Percentiles rank a stretch among this genome's conserved stretches.
Evolutionary conservation across 257 asterid species (phyloP).

Genomic region (Rehmannia glutinosa): DNA sequence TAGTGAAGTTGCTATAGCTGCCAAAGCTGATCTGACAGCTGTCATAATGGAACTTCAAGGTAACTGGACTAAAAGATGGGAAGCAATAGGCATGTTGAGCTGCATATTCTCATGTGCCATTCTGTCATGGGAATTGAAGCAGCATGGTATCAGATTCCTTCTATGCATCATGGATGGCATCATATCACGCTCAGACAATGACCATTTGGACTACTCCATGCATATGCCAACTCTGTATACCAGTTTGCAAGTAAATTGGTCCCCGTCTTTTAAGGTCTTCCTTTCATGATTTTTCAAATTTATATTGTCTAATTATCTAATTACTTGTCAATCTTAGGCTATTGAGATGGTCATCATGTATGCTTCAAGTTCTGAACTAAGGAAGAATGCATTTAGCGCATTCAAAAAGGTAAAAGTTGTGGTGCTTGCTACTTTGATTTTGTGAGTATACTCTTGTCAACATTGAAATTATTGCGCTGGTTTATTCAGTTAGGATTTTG

Average conservation of each 20-base stretch:
- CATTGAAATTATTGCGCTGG: not conserved
- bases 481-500: not conserved
- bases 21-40: slow-evolving; percentile 50
- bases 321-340: slow-evolving; percentile 42
- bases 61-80: slow-evolving; percentile 73
- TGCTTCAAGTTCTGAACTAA: slow-evolving; percentile 55
- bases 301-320: slow-evolving; percentile 14
- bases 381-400: slow-evolving; percentile 64
- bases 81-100: slow-evolving; percentile 68
- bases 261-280: slow-evolving; percentile 16
- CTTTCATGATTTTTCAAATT: not conserved
- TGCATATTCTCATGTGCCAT: slow-evolving; percentile 40
- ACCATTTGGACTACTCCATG: slow-evolving; percentile 36
- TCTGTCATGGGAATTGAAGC: slow-evolving; percentile 64
- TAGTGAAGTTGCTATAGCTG: slow-evolving; percentile 55
- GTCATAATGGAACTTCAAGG: slow-evolving; percentile 56
- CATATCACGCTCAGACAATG: slow-evolving; percentile 29
- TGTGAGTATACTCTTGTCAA: not conserved
- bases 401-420: slow-evolving; percentile 50
- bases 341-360: slow-evolving; percentile 68
- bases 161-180: slow-evolving; percentile 53
- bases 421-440: slow-evolving; percentile 15
- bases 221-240: slow-evolving; percentile 49
- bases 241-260: slow-evolving; percentile 60
- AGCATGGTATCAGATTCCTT: slow-evolving; percentile 55